phyloP scores from a whole-genome alignment of 495 filamentous ascomycete genomes.

The Tirmania nivea region DNA sequence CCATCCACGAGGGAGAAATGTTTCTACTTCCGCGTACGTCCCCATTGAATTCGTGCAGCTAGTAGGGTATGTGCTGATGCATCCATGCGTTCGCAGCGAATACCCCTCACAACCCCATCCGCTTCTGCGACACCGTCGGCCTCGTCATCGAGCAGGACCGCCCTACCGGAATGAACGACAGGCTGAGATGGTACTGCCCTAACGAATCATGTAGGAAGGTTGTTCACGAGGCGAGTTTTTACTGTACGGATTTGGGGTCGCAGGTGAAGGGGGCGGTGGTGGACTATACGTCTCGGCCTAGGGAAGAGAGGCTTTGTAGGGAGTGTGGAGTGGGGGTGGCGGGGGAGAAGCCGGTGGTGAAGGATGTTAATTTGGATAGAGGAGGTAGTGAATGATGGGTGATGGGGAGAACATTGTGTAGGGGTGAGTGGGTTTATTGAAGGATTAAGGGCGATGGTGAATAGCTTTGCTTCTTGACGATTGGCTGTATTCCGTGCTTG shows the following conservation, averaged over 20 bases:
- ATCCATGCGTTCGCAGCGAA: conserved; percentile 26
- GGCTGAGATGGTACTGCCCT: conserved; percentile 72
- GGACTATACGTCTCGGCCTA: conserved; percentile 47
- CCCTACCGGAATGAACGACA: conserved; percentile 46
- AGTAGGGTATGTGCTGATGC: no score
- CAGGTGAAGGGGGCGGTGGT: conserved; percentile 92
- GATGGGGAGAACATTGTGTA: no score
- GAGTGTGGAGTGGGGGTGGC: conserved; percentile 36
- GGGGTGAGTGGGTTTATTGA: no score
- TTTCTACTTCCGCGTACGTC: conserved; percentile 53
- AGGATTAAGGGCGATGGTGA: no score
- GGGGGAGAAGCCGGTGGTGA: no score
- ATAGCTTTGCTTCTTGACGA: no score
- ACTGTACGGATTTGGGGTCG: conserved; percentile 82
- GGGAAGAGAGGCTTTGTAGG: conserved; percentile 46
- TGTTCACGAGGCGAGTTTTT: conserved; percentile 71
- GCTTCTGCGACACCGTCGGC: conserved; percentile 45
- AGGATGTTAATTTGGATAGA: no score
- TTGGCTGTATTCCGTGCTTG: no score
- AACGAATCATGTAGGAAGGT: conserved; percentile 38
- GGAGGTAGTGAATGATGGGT: no score
- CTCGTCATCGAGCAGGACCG: conserved; percentile 78
- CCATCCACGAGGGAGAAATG: conserved; percentile 81
- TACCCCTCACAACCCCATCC: conserved; percentile 61
- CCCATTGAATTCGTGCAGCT: no score